Evolutionary conservation across 176 grass and related monocot genomes (phyloP).

Genomic region (Elaeis guineensis): DNA sequence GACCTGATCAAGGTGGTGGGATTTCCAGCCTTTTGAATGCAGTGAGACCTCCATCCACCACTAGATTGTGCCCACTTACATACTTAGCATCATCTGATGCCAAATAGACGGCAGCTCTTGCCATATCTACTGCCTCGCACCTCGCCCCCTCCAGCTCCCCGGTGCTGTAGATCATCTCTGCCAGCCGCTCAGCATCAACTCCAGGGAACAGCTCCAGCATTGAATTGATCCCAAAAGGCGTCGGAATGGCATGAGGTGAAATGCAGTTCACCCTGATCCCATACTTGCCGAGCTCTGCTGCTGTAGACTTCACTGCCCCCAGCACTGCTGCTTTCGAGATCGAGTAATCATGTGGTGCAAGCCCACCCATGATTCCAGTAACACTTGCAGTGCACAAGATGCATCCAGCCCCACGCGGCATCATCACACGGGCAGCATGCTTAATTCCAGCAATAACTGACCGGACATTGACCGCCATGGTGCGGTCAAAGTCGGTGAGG

Average conservation of each 20-base stretch:
- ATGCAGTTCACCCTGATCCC: conserved; percentile 65
- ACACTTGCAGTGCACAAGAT: conserved; percentile 61
- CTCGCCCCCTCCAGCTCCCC: conserved; percentile 34
- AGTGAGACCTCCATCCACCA: conserved; percentile 50
- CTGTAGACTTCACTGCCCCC: conserved; percentile 28
- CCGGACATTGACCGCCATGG: conserved; percentile 51
- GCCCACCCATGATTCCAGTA: conserved; percentile 19
- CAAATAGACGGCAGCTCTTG: conserved; percentile 37
- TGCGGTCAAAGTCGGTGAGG: conserved; percentile 64
- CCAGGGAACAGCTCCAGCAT: not conserved
- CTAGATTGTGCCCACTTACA: conserved; percentile 49
- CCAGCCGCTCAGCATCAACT: conserved; percentile 1
- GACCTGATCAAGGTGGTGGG: no score
- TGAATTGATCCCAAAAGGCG: conserved; percentile 6
- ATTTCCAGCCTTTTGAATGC: conserved; percentile 14
- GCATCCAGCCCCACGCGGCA: conserved; percentile 36
- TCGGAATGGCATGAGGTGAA: conserved; percentile 40
- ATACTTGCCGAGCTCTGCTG: conserved; percentile 26
- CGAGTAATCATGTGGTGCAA: conserved; percentile 16
- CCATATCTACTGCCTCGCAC: conserved; percentile 38
- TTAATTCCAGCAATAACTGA: conserved; percentile 51
- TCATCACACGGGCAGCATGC: conserved; percentile 81
- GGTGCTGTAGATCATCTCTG: not conserved
- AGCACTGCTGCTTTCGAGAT: conserved; percentile 43
- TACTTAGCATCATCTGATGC: conserved; percentile 61